Conservation (phyloP, 768 basidiomycete genomes). For the Psilocybe sp. region DNA sequence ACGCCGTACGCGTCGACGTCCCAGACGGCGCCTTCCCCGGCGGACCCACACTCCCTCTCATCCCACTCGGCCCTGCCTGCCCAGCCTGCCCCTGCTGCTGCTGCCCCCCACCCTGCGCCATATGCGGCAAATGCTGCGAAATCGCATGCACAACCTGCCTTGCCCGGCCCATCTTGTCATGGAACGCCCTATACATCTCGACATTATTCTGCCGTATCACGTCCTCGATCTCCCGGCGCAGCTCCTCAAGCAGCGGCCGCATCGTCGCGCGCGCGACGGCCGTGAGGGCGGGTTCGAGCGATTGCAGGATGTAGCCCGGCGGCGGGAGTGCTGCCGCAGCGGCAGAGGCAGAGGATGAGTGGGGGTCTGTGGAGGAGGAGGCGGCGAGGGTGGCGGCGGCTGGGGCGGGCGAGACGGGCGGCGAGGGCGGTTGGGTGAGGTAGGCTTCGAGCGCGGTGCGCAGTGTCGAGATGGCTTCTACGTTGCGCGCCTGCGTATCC, state of each 20-base stretch:
- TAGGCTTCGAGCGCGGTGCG: conserved; percentile 22
- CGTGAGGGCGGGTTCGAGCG: conserved; percentile 15
- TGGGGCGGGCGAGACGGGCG: conserved; percentile 6
- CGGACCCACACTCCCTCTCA: no score
- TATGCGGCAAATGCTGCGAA: not conserved
- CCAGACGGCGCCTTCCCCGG: no score
- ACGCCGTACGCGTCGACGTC: no score
- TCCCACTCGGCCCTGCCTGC: no score
- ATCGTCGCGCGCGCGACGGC: conserved; percentile 10
- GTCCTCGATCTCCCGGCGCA: conserved; percentile 13
- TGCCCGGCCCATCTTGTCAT: conserved; percentile 16
- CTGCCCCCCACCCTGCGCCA: no score
- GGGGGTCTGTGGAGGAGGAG: no score
- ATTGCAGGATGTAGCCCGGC: conserved; percentile 11
- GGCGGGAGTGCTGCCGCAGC: no score
- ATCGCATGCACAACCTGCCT: conserved; percentile 11
- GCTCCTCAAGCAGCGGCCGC: conserved; percentile 14
- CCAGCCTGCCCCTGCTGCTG: no score
- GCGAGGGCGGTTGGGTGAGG: conserved; percentile 12
- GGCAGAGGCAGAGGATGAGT: no score
- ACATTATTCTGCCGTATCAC: conserved; percentile 15
- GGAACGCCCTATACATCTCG: conserved; percentile 16
- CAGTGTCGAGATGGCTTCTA: conserved; percentile 11
- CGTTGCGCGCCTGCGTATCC: conserved; percentile 9
- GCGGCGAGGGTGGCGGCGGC: not conserved